A percentile compares a stretch with the other conserved stretches of the same genome.
phyloP scores from a whole-genome alignment of 257 asterid species.

The Capsicum chinense region DNA sequence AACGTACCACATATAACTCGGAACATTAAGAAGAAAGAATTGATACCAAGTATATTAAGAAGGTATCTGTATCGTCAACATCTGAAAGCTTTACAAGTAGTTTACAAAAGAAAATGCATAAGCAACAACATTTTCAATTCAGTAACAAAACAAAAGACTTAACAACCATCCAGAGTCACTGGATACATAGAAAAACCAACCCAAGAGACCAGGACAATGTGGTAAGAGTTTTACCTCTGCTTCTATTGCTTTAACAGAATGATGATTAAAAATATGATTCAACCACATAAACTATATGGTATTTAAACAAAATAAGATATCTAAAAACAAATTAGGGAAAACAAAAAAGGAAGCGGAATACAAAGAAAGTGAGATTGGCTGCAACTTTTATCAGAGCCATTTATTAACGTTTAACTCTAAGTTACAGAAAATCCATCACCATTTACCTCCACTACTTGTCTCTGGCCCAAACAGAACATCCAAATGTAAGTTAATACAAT shows the following conservation, averaged over 20 bases:
- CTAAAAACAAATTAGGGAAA: slow-evolving; percentile 15
- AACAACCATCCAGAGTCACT: slow-evolving; percentile 10
- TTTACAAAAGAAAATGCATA: slow-evolving; percentile 6
- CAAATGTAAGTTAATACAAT: background rate
- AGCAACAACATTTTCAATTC: slow-evolving; percentile 6
- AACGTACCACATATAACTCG: no score
- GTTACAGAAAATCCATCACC: slow-evolving; percentile 15
- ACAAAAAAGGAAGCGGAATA: slow-evolving; percentile 3
- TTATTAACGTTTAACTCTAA: background rate
- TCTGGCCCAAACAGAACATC: background rate
- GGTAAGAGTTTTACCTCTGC: slow-evolving; percentile 65
- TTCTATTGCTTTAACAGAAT: background rate
- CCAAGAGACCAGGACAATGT: slow-evolving; percentile 25
- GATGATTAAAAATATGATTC: background rate
- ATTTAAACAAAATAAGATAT: background rate
- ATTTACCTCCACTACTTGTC: background rate
- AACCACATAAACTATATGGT: background rate
- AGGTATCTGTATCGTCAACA: slow-evolving; percentile 12
- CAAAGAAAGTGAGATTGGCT: slow-evolving; percentile 17
- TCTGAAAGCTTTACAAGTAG: slow-evolving; percentile 9
- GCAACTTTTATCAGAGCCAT: slow-evolving; percentile 1
- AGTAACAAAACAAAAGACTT: background rate
- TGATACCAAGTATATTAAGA: slow-evolving; percentile 19
- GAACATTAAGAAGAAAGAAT: background rate
- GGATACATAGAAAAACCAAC: slow-evolving; percentile 15